Evolutionary conservation across 257 asterid genomes (phyloP), one percentile per base, ranked within the genome.

Genomic region (Perilla frutescens): DNA sequence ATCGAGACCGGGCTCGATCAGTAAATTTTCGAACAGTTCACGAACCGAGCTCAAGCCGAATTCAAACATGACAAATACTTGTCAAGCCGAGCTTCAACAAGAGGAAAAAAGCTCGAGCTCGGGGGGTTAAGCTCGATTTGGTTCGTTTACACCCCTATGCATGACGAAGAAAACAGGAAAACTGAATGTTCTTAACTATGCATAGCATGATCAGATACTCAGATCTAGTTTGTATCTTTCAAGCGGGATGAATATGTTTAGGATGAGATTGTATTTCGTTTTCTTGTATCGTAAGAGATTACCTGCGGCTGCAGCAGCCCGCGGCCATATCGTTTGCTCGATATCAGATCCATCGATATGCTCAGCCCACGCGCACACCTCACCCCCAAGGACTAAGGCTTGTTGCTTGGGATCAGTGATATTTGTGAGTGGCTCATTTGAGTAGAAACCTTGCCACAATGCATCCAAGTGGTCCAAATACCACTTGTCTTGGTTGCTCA

Each of bases 271-370:
- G 0, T 6, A 31, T 44, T 11, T 44, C 3, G 2, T 68, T 57
- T 44, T 20, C 2, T 32, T 1, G 36, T 20, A 58, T 20, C 26
- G 26, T 61, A 50, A 40, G 43, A 71, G 13, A 32, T 62, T 82
- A 93, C 98, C 98, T 77, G 98, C 98, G 12, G 98, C 98, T 20
- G 98, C 98, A 1, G 98, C 97, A 51, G 98, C 98, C 2, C 98
- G 87, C 0, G 98, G 98, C 98, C 98, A 93, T 81, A 93, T 86
- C 1, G 96, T 91, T 78, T 87, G 96, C 84, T 88, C 92, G 47
- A 93, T 88, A 62, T 91, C 84, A n/a, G 98, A 93, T 5, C 80
- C 90, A 71, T 93, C 98, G 3, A 91, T 66, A 13, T 72, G 85
- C 68, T 93, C 98, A 1, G 80, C 98, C 98, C 98, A 93, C 92